Evolutionary conservation across 306 rosid genomes (phyloP).

Genomic region (Geum urbanum): DNA sequence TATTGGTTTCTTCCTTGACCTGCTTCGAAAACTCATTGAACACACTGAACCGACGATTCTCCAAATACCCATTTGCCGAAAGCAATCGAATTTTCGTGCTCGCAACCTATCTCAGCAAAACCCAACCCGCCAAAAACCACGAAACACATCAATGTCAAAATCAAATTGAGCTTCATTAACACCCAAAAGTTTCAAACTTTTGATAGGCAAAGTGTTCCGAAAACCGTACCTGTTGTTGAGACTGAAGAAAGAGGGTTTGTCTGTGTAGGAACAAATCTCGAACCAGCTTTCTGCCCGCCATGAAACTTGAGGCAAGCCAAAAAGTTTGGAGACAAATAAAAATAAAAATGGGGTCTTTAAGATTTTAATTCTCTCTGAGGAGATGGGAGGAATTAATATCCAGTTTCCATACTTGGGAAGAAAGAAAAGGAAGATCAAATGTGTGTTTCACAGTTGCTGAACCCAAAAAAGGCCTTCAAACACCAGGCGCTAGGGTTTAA

Average conservation of each 20-base stretch:
- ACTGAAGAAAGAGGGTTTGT: conserved; percentile 39
- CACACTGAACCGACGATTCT: conserved; percentile 52
- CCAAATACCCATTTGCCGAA: conserved; percentile 32
- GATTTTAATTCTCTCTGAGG: not conserved
- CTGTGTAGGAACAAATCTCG: conserved; percentile 63
- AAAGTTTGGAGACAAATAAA: not conserved
- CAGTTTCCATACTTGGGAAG: conserved; percentile 12
- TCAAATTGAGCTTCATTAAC: not conserved
- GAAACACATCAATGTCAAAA: not conserved
- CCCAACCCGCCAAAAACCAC: not conserved
- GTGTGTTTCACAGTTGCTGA: not conserved
- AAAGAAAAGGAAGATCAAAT: conserved; percentile 11
- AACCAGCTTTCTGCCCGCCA: conserved; percentile 65
- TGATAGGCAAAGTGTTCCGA: not conserved
- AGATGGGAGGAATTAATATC: not conserved
- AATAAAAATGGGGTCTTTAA: not conserved
- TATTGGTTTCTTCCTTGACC: conserved; percentile 68
- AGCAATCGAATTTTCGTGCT: conserved; percentile 39
- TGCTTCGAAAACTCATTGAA: conserved; percentile 78
- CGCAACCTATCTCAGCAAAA: conserved; percentile 35
- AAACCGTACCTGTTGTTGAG: conserved; percentile 43
- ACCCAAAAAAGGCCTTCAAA: not conserved
- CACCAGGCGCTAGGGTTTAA: conserved; percentile 9
- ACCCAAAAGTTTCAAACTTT: not conserved
- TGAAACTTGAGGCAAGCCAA: conserved; percentile 16